Base-by-base conservation (phyloP, 345 rosid species). In the Physaria fendleri region DNA sequence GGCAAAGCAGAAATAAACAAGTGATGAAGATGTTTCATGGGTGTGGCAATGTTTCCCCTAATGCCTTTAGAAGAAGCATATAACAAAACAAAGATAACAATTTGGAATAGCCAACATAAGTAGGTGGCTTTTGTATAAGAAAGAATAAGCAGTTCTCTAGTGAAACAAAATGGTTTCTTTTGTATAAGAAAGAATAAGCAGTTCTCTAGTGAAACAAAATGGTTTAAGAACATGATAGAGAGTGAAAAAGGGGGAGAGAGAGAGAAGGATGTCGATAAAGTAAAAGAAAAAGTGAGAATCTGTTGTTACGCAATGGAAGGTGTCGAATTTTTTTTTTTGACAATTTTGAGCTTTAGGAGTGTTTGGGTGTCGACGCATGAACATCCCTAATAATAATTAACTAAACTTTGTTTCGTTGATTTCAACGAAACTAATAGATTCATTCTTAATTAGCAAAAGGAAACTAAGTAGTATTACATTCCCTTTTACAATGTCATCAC, bases 311-410 rank as follows among this genome's bases (percentile, higher is more conserved):
- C n/a, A 50, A 38, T 16, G 8, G 14, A 54, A 37, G 45, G 23
- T 55, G 44, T 46, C 46, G 46, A 45, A n/a, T n/a, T n/a, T n/a
- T n/a, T n/a, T n/a, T 16, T 54, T 63, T 50, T 29, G 44, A 23
- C 8, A 35, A 11, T 18, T 50, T 34, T 11, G 35, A 16, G 4
- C 40, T 40, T 63, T 27, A 34, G 46, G 52, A n/a, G 62, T 54
- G 68, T 51, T 62, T 51, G 33, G 68, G 41, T 39, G 67, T 37
- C 30, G 49, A 44, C 32, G 64, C 69, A 54, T 54, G 54, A 28
- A 8, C 4, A 13, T 6, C 28, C 58, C 12, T 61, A 35, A 22
- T 3, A 28, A 22, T 21, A n/a, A n/a, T n/a, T n/a, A n/a, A n/a
- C n/a, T n/a, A n/a, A n/a, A n/a, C n/a, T n/a, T n/a, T n/a, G n/a